These are phyloP conservation scores for Murraya paniculata DNA, from an alignment of 345 rosid species.

Conservation along the genomic window DNA sequence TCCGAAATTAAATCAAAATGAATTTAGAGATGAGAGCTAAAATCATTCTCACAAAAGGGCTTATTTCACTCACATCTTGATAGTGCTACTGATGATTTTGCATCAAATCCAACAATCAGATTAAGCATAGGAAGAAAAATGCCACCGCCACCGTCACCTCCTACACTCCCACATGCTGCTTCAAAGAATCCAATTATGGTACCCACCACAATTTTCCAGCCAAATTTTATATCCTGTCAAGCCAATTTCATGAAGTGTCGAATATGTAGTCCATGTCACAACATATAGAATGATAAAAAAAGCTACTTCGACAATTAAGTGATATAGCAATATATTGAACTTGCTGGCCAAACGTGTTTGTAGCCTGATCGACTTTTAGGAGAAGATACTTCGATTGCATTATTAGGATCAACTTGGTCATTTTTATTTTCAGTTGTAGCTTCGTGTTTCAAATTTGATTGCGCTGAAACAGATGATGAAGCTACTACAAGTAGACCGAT, in stretches of 20 bases:
- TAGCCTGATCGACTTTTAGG: slow-evolving; percentile 12
- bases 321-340: neutral
- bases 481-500: slow-evolving; percentile 16
- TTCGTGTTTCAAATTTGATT: slow-evolving; percentile 13
- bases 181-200: slow-evolving; percentile 41
- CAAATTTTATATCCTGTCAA: slow-evolving; percentile 32
- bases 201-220: slow-evolving; percentile 45
- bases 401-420: neutral
- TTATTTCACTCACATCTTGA: slow-evolving; percentile 39
- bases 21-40: neutral
- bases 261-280: neutral
- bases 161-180: slow-evolving; percentile 51
- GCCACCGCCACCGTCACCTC: slow-evolving; percentile 54
- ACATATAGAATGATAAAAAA: too few species aligned
- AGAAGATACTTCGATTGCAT: neutral
- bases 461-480: slow-evolving; percentile 16
- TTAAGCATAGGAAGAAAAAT: slow-evolving; percentile 52
- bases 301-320: neutral
- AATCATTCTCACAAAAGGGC: neutral
- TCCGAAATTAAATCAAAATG: neutral
- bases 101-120: slow-evolving; percentile 43
- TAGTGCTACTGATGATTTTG: slow-evolving; percentile 51
- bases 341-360: slow-evolving; percentile 39
- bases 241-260: neutral
- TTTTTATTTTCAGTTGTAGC: slow-evolving; percentile 1